Base-by-base conservation (phyloP, 2,329 filamentous ascomycete species). In the Metarhizium robertsii region DNA sequence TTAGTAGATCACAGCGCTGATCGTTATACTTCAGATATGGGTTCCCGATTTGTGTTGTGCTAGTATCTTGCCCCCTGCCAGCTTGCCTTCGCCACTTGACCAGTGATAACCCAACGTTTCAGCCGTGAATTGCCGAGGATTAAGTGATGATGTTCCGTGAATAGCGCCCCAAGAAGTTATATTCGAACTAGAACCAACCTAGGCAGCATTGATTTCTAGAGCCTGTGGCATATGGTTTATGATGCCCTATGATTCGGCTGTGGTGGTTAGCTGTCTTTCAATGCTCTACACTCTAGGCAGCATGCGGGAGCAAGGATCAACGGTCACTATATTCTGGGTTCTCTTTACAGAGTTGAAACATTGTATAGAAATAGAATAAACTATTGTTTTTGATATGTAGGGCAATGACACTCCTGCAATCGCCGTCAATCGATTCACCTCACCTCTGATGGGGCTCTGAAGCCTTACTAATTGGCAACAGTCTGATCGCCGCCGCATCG, bases 1-100 rank as follows among this genome's bases (percentile, higher is more conserved):
- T 57, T 54, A 56, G 52, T 49, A 54, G 55, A 52, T 42, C 30
- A 47, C 7, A 29, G 13, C 18, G 50, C 48, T 47, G 48, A 45
- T 18, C 30, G 48, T 40, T 43, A 45, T 47, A 8, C 45, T n/a
- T 46, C 8, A 14, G 45, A 30, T 11, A 48, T 14, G 8, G n/a
- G 5, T 25, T 30, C 25, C 25, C 6, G 45, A 3, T 30, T 29
- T 48, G 16, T 20, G n/a, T 40, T 40, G 14, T 40, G 10, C 38
- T 40, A 16, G 34, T 11, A 40, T 34, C 32, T 3, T 34, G 10
- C 32, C 11, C 6, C 32, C 5, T 34, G 10, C 32, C 32, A 34
- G 10, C 32, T 3, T 34, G 32, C 32, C 32, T 11, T 2, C 32
- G 7, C 32, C 6, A 7, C 32, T 7, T 34, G 38, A 16, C 38